These are phyloP conservation scores for Fraxinus quadrangulata DNA, from an alignment of 257 asterid genomes.

Conservation along the genomic window DNA sequence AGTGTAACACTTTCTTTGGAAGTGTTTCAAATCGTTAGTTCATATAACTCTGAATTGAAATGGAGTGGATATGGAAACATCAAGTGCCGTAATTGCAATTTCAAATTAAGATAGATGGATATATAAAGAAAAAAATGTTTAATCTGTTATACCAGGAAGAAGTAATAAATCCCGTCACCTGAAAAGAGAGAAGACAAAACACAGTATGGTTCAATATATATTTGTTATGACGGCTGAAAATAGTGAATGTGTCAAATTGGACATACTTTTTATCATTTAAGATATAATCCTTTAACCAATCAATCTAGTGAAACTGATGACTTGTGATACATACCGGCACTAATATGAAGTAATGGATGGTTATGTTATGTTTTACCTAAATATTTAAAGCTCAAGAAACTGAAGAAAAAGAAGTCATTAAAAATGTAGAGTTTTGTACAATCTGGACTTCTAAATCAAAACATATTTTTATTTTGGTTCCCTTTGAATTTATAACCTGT, in stretches of 20 bases:
- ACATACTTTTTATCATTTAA: background rate
- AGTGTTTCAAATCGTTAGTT: background rate
- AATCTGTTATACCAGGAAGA: background rate
- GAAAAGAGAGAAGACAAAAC: background rate
- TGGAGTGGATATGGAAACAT: background rate
- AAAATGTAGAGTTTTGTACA: background rate
- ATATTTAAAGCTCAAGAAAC: background rate
- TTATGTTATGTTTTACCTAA: background rate
- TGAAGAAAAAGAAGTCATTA: background rate
- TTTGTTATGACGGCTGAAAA: background rate
- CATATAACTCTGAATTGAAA: background rate
- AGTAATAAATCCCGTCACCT: background rate
- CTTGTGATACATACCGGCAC: background rate
- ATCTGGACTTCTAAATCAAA: background rate
- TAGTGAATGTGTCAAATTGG: background rate
- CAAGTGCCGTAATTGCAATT: background rate
- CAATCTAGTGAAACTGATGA: background rate
- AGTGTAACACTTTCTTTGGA: too few relatives aligned
- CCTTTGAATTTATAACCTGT: background rate
- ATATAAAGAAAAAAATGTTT: background rate
- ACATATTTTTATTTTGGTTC: background rate
- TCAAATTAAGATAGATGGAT: background rate
- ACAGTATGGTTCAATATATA: background rate
- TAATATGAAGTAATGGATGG: background rate
- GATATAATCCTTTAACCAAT: background rate